Evolutionary conservation across 768 basidiomycete genomes (phyloP).

Genomic region (Pleurotus pulmonarius): DNA sequence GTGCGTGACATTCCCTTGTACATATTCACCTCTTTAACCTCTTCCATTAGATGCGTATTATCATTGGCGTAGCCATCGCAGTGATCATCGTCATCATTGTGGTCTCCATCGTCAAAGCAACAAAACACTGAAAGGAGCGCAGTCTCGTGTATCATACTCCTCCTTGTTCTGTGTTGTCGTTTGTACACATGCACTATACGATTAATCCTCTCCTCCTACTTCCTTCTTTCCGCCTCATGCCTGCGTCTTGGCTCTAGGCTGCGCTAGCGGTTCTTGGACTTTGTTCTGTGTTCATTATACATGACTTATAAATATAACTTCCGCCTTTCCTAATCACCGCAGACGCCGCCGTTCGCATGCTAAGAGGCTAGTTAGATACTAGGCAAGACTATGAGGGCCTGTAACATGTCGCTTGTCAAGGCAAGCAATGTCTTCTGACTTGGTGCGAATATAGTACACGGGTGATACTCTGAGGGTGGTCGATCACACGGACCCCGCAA

Average conservation of each 20-base stretch:
- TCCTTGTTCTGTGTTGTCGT: constrained; percentile 1
- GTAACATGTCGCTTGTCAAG: no score
- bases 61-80: constrained; percentile 86
- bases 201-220: constrained; percentile 1
- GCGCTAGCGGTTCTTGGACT: neutral
- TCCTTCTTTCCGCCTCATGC: neutral
- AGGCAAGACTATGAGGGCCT: no score
- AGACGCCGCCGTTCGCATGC: no score
- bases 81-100: constrained; percentile 95
- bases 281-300: neutral
- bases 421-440: no score
- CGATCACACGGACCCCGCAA: no score
- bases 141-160: neutral
- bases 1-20: constrained; percentile 31
- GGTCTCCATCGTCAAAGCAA: constrained; percentile 90
- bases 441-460: no score
- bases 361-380: neutral
- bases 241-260: neutral
- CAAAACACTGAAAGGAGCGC: constrained; percentile 36
- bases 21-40: constrained; percentile 4
- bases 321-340: neutral
- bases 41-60: constrained; percentile 81
- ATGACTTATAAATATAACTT: constrained; percentile 1
- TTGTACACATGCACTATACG: constrained; percentile 13
- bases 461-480: no score